Evolutionary conservation across 495 filamentous ascomycete species (phyloP).

Genomic region (Pseudoneurospora amorphoporcata): DNA sequence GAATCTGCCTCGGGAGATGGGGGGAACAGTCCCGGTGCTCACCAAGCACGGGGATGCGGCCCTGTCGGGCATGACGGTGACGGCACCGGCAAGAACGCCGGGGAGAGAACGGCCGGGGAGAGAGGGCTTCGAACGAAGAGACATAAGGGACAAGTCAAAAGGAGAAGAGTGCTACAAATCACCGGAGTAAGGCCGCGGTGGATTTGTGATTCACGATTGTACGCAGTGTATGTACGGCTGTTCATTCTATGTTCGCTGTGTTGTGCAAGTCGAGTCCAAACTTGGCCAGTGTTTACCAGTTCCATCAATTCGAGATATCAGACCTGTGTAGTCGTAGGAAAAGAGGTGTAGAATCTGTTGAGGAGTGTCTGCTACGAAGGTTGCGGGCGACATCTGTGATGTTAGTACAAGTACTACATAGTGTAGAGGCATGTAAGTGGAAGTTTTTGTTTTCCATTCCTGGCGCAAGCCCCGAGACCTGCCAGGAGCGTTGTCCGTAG

Average conservation of each 20-base stretch:
- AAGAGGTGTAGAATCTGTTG: background rate
- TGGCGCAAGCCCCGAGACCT: background rate
- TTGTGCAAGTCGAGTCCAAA: background rate
- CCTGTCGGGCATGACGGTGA: background rate
- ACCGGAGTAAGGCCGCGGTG: constrained; percentile 26
- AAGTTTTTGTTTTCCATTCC: background rate
- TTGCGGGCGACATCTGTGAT: background rate
- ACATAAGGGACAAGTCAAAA: background rate
- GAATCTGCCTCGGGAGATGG: background rate
- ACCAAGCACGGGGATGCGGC: background rate
- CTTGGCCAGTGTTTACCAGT: background rate
- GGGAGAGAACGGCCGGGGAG: background rate
- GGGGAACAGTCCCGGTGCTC: background rate
- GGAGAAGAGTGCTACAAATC: constrained; percentile 11
- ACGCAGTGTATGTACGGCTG: background rate
- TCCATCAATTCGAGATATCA: background rate
- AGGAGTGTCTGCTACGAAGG: background rate
- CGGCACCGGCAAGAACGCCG: background rate
- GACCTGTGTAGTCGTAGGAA: background rate
- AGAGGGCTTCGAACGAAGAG: constrained; percentile 1
- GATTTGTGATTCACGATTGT: background rate
- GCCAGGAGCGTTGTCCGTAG: background rate
- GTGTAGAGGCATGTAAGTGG: background rate
- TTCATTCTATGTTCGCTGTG: background rate
- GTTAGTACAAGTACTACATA: background rate